Percentiles rank a stretch among this genome's conserved stretches.
Evolutionary conservation across 331 rosid genomes (phyloP).

Genomic region (Pyracantha coccinea): DNA sequence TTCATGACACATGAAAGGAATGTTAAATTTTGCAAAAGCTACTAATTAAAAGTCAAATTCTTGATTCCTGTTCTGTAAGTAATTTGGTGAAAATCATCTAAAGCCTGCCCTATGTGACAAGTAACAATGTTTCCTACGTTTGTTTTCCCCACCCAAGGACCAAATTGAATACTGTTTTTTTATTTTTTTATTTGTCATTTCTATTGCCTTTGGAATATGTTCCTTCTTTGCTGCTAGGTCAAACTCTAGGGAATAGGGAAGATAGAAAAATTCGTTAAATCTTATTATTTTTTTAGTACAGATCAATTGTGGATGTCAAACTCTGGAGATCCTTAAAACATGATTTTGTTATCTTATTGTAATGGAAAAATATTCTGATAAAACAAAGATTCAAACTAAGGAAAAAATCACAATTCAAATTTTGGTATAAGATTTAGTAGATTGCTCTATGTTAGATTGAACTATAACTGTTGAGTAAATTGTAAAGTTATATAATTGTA

Average conservation of each 20-base stretch:
- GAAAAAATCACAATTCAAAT: background rate
- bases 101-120: background rate
- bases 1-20: background rate
- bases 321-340: background rate
- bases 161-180: background rate
- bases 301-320: background rate
- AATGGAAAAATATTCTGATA: background rate
- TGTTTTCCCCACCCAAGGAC: background rate
- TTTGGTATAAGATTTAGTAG: background rate
- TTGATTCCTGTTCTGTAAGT: background rate
- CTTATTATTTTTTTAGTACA: background rate
- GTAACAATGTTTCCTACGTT: background rate
- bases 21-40: background rate
- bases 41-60: background rate
- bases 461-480: background rate
- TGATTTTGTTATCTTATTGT: background rate
- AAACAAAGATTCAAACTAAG: background rate
- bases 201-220: background rate
- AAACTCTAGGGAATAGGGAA: background rate
- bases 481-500: background rate
- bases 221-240: background rate
- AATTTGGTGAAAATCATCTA: background rate
- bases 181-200: background rate
- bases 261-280: background rate
- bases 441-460: background rate